These are phyloP conservation scores for Chaetomium sp. DNA, from an alignment of 2,329 filamentous ascomycete species.

Conservation along the genomic window DNA sequence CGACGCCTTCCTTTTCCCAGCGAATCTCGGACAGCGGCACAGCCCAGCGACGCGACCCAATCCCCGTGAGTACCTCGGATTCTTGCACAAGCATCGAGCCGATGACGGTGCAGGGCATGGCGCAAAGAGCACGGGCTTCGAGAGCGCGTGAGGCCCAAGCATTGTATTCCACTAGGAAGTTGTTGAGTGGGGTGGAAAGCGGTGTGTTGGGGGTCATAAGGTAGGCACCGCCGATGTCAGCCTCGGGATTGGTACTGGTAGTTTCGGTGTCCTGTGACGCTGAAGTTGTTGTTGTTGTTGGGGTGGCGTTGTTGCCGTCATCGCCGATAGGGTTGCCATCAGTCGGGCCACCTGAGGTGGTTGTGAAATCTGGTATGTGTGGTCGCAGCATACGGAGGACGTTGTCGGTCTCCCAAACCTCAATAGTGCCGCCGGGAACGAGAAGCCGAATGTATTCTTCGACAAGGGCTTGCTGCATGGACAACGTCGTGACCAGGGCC, in stretches of 20 bases:
- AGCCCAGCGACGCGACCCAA: constrained; percentile 72
- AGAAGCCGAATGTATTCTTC: constrained; percentile 74
- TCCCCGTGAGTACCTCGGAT: constrained; percentile 60
- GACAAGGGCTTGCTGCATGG: constrained; percentile 48
- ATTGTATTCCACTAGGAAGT: constrained; percentile 77
- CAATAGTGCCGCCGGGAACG: constrained; percentile 69
- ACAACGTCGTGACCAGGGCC: constrained; percentile 57
- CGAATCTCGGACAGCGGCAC: constrained; percentile 78
- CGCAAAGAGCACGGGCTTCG: constrained; percentile 60
- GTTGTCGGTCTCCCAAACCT: constrained; percentile 87
- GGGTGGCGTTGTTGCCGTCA: neutral
- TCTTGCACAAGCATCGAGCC: constrained; percentile 76
- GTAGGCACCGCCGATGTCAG: constrained; percentile 70
- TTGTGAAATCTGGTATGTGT: constrained; percentile 53
- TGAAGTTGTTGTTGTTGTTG: neutral
- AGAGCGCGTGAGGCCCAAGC: constrained; percentile 72
- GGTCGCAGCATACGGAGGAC: constrained; percentile 76
- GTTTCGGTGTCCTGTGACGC: neutral
- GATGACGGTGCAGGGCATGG: constrained; percentile 72
- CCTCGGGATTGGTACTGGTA: constrained; percentile 37
- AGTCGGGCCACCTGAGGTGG: constrained; percentile 27
- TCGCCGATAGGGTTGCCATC: constrained; percentile 15
- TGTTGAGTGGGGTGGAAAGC: constrained; percentile 72
- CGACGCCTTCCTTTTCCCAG: constrained; percentile 76
- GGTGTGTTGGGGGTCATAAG: constrained; percentile 76